These are phyloP conservation scores for Hanseniaspora occidentalis DNA, from an alignment of 805 yeast genomes.

Conservation along the genomic window DNA sequence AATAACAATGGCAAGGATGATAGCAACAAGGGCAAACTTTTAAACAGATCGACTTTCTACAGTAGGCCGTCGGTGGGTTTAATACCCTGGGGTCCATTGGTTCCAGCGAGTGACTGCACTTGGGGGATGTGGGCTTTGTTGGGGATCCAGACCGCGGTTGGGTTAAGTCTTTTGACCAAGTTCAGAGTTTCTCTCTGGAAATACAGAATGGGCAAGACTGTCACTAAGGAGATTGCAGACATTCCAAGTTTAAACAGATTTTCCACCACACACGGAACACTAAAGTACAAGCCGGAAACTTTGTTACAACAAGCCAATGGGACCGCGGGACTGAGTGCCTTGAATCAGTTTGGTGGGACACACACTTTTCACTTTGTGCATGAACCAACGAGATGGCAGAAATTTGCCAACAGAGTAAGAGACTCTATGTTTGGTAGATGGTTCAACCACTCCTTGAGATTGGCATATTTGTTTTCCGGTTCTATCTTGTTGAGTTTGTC, in stretches of 20 bases:
- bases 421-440: neutral
- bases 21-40: conserved; percentile 7
- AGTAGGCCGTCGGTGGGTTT: conserved; percentile 49
- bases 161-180: conserved; percentile 15
- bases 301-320: neutral
- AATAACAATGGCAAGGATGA: conserved; percentile 10
- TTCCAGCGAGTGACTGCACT: conserved; percentile 57
- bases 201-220: conserved; percentile 5
- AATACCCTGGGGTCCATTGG: conserved; percentile 55
- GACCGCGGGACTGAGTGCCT: neutral
- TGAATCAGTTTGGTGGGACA: conserved; percentile 12
- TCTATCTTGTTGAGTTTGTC: conserved; percentile 38
- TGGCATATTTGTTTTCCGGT: conserved; percentile 29
- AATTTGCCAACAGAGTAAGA: neutral
- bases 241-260: conserved; percentile 24
- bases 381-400: conserved; percentile 3
- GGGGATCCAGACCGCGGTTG: conserved; percentile 41
- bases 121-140: conserved; percentile 40
- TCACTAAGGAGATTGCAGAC: conserved; percentile 20
- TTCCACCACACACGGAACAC: conserved; percentile 19
- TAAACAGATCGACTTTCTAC: conserved; percentile 14
- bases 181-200: conserved; percentile 5
- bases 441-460: conserved; percentile 1
- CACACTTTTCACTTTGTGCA: conserved; percentile 12
- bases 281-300: conserved; percentile 9